Conservation (phyloP, 2,329 filamentous ascomycete genomes). For the Trichoderma koningii region DNA sequence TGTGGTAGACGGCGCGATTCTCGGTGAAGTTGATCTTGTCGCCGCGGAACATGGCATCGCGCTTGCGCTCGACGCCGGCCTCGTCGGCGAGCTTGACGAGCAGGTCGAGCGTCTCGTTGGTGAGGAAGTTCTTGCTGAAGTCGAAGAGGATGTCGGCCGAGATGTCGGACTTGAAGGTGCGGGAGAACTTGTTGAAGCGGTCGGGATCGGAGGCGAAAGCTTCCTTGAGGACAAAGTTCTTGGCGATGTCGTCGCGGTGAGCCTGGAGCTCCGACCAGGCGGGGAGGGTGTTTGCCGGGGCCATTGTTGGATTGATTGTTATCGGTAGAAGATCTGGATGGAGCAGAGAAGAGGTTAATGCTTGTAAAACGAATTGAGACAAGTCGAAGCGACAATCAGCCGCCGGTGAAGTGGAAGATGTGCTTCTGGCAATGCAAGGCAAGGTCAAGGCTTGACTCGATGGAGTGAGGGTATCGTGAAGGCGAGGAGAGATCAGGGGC, state of each 20-base stretch:
- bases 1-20: conserved; percentile 92
- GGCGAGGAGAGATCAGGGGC: background rate
- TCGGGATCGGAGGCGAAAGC: conserved; percentile 85
- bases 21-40: conserved; percentile 99
- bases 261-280: conserved; percentile 90
- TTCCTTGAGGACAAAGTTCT: conserved; percentile 89
- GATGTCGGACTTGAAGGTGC: conserved; percentile 79
- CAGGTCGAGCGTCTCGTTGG: conserved; percentile 84
- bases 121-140: conserved; percentile 98
- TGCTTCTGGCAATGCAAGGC: too few relatives aligned
- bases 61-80: conserved; percentile 86
- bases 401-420: too few relatives aligned
- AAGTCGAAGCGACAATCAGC: background rate
- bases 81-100: conserved; percentile 90
- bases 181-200: conserved; percentile 88
- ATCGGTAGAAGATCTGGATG: background rate
- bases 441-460: too few relatives aligned
- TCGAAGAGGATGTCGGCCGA: conserved; percentile 94
- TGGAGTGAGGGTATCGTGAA: background rate
- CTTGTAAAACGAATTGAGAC: background rate
- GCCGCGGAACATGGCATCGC: conserved; percentile 95
- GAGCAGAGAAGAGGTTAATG: background rate
- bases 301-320: conserved; percentile 50
- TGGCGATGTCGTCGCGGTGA: conserved; percentile 83
- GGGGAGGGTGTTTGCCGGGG: conserved; percentile 81